Evolutionary conservation across 495 filamentous ascomycete genomes (phyloP).

Genomic region (Lasiosphaeria ovina): DNA sequence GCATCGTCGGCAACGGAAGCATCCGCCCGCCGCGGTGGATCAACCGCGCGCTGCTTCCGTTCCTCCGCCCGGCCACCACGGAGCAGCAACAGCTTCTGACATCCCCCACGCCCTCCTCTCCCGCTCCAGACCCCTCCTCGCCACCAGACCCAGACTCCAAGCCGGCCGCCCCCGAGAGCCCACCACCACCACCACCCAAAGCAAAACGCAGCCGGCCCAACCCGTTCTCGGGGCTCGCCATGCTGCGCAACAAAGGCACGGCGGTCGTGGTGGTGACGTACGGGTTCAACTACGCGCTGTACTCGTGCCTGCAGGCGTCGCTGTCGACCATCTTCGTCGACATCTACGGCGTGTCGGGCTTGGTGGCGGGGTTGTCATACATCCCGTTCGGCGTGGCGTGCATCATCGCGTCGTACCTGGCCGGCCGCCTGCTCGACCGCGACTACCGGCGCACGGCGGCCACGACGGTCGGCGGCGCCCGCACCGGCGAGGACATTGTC

Average conservation of each 20-base stretch:
- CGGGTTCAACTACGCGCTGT: conserved; percentile 18
- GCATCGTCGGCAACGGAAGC: conserved; percentile 56
- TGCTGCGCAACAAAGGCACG: not conserved
- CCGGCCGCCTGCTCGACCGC: conserved; percentile 10
- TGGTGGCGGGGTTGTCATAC: conserved; percentile 19
- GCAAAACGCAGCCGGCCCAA: not conserved
- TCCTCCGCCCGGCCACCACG: not conserved
- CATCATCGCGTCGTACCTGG: not conserved
- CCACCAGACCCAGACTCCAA: not conserved
- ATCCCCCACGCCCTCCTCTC: not conserved
- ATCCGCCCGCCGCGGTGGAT: conserved; percentile 1
- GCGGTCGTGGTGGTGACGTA: conserved; percentile 2
- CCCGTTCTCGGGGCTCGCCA: conserved; percentile 1
- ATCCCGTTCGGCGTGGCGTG: conserved; percentile 22
- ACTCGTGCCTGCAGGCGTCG: conserved; percentile 20
- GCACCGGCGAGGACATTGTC: not conserved
- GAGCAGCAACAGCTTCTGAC: no score
- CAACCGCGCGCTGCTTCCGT: not conserved
- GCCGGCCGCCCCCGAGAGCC: not conserved
- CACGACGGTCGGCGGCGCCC: not conserved
- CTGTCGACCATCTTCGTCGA: conserved; percentile 21
- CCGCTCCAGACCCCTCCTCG: not conserved
- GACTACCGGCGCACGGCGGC: conserved; percentile 7
- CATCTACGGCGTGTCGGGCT: conserved; percentile 14
- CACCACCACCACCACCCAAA: not conserved